Base-by-base conservation (phyloP, 371 early-diverging fungal species). In the Mucor saturninus region DNA sequence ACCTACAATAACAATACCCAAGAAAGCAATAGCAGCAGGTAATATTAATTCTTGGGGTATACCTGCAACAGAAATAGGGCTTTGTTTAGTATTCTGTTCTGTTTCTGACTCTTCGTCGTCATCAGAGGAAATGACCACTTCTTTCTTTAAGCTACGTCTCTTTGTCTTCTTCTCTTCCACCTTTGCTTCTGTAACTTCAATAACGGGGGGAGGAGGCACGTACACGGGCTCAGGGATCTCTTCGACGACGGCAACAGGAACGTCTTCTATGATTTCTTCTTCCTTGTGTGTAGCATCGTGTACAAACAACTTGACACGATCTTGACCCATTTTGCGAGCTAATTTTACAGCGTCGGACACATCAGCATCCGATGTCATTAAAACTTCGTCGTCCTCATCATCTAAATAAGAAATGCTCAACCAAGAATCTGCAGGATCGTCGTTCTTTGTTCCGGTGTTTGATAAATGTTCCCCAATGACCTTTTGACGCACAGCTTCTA, bases 361-460 rank as follows among this genome's bases (percentile, higher is more conserved):
- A 67, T 97, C 97, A 1, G 86, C 82, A 57, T 92, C 91, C 11
- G 83, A 80, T 32, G 86, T 86, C 68, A 97, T 80, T 65, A 89
- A 76, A n/a, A 97, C 91, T 58, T 87, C 74, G 71, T 97, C 97
- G 54, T 90, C 86, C 53, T 96, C 97, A 60, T 96, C 95, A 64
- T 97, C 97, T 59, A 91, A 69, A 67, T 95, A 97, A 11, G 87
- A 86, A 35, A 97, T 80, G 15, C 81, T 89, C 28, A 88, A 72
- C 79, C 77, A 72, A 13, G 72, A 73, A 3, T 71, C 70, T 0
- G 52, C 63, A 15, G 71, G 56, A 26, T 58, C 61, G 14, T 64
- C 68, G 3, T 40, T 32, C 13, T 53, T 48, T 1, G 51, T 37
- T 3, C 58, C 61, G 11, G 54, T 14, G 57, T 59, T 45, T n/a